Evolutionary conservation across 2,329 filamentous ascomycete species (phyloP).

Genomic region (Fusarium succisae): DNA sequence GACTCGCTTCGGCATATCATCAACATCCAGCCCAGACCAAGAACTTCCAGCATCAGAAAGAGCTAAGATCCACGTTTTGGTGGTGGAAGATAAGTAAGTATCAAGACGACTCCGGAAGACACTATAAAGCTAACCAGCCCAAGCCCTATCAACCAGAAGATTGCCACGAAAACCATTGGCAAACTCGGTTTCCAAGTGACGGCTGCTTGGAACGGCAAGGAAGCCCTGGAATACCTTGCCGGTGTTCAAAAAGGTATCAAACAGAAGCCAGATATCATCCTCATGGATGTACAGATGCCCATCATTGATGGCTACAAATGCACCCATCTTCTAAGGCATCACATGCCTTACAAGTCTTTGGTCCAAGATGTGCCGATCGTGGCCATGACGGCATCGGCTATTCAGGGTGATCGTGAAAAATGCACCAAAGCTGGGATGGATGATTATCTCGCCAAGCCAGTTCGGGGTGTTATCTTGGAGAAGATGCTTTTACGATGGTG

Average conservation of each 20-base stretch:
- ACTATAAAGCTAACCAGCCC: slow-evolving; percentile 23
- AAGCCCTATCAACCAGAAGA: slow-evolving; percentile 76
- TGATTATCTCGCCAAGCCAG: slow-evolving; percentile 78
- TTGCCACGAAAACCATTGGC: slow-evolving; percentile 77
- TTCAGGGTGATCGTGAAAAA: slow-evolving; percentile 80
- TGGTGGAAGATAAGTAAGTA: slow-evolving; percentile 83
- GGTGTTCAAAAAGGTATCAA: slow-evolving; percentile 61
- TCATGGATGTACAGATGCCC: slow-evolving; percentile 83
- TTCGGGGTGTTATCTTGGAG: slow-evolving; percentile 73
- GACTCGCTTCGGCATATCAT: slow-evolving; percentile 47
- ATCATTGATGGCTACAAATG: slow-evolving; percentile 82
- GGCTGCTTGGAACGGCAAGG: slow-evolving; percentile 81
- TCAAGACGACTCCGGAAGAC: not conserved
- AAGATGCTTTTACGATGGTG: slow-evolving; percentile 78
- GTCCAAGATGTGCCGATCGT: slow-evolving; percentile 75
- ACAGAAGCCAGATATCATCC: slow-evolving; percentile 74
- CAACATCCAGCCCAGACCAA: slow-evolving; percentile 52
- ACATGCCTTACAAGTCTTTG: slow-evolving; percentile 69
- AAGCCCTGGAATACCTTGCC: slow-evolving; percentile 78
- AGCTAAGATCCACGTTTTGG: slow-evolving; percentile 72
- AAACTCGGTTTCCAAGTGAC: slow-evolving; percentile 77
- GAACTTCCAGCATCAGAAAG: slow-evolving; percentile 67
- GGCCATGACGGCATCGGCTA: slow-evolving; percentile 84
- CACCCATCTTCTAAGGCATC: slow-evolving; percentile 76
- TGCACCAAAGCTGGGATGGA: slow-evolving; percentile 80